Base-by-base conservation (phyloP, 1,139 yeast species). In the Yamadazyma aaseri region DNA sequence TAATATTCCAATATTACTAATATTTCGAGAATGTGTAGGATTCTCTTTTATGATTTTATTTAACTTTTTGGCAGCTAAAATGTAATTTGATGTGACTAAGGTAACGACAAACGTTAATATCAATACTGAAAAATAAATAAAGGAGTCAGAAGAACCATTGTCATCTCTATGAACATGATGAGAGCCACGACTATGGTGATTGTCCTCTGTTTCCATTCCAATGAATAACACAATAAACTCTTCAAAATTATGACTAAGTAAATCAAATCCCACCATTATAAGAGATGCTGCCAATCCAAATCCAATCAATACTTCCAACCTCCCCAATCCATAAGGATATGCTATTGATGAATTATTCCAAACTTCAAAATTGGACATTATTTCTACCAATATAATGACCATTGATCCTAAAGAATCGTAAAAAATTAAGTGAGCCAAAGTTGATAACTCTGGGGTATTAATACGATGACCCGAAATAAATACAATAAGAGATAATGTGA, bases 301-400 rank as follows among this genome's bases (percentile, higher is more conserved):
- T 3, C 95, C 95, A 24, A 85, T 81, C 17, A 92, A 64, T 0
- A 90, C 95, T 51, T 92, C 96, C 15, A 86, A 70, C 40, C 97
- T 69, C 16, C 94, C 95, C 25, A 92, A 65, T 0, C 97, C 97
- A 65, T 92, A 92, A 0, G 98, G 98, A 46, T 79, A 84, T 12
- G 81, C 81, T 27, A 92, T 67, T 6, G 95, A 83, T n/a, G 92
- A 76, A 38, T 76, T 78, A 44, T 76, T 80, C 97, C 97, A 92
- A 4, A 85, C 95, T 45, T 86, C 95, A 55, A 92, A 92, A 52
- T 90, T 92, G 11, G 89, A 76, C 74, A 92, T 74, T 8, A 87
- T 72, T 41, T 83, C 89, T 7, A 89, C 96, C 16, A 76, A 62
- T 0, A 85, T 84, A 8, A 82, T 72, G 12, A 85, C 71, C 3